Percentiles rank a stretch among this genome's conserved stretches.
phyloP scores from a whole-genome alignment of 495 filamentous ascomycete species.

The Arthonia radiata region DNA sequence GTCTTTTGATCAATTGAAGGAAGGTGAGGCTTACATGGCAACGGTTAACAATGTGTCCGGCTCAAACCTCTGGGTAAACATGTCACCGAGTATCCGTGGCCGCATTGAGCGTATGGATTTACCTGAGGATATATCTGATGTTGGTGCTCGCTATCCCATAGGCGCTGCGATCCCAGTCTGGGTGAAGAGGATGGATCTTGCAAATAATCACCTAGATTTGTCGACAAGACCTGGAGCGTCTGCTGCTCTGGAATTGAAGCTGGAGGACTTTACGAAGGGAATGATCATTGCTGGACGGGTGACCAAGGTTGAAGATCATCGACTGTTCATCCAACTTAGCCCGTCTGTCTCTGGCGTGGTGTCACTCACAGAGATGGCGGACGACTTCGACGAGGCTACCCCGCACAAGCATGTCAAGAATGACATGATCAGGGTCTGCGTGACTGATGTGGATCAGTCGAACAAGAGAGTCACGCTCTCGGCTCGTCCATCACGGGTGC shows the following conservation, averaged over 20 bases:
- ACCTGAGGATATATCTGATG: conserved; percentile 58
- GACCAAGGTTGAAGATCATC: conserved; percentile 62
- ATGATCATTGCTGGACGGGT: conserved; percentile 64
- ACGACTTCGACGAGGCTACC: conserved; percentile 58
- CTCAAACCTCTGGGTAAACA: conserved; percentile 62
- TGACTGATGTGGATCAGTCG: conserved; percentile 51
- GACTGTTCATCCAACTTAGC: conserved; percentile 64
- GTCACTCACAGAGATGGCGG: conserved; percentile 50
- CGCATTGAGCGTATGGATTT: conserved; percentile 58
- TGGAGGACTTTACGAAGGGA: conserved; percentile 42
- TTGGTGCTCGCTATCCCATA: conserved; percentile 65
- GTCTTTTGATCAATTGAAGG: conserved; percentile 45
- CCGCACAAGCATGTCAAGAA: conserved; percentile 49
- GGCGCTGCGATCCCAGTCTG: conserved; percentile 62
- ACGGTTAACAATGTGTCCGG: conserved; percentile 74
- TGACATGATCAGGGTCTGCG: conserved; percentile 60
- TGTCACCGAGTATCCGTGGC: conserved; percentile 77
- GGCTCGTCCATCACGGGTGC: conserved; percentile 58
- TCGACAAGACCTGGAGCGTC: conserved; percentile 37
- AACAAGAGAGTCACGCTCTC: conserved; percentile 71
- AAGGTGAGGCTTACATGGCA: conserved; percentile 43
- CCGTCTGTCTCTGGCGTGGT: conserved; percentile 49
- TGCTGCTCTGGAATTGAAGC: conserved; percentile 28
- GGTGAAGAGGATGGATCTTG: conserved; percentile 49
- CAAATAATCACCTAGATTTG: conserved; percentile 55